Evolutionary conservation across 495 filamentous ascomycete genomes (phyloP), one percentile per base, ranked within the genome.

Genomic region (Penicillium nucicola): DNA sequence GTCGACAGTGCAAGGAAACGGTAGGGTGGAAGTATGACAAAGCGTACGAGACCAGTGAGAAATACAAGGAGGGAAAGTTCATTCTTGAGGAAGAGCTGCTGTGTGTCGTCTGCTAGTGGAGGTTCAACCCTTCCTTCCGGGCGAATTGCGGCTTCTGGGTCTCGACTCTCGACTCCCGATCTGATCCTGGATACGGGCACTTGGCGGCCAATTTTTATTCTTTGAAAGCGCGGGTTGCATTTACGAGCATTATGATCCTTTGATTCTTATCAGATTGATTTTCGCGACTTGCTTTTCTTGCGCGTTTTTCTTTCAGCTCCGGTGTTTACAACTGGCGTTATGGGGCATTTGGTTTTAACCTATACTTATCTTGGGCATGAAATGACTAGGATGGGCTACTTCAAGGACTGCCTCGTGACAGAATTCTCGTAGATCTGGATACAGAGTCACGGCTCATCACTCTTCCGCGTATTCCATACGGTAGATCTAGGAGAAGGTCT

Each of bases 11-110:
- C 83, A 85, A 84, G 57, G 85, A 88, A 65, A 88, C 85, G 41
- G 93, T 98, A 45, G 93, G 93, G 19, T 98, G 93, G 93, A 98
- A 96, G 73, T 98, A 98, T 72, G 93, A 98, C 69, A 95, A 95
- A 72, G 93, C 93, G 23, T 97, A 85, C 62, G 93, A 98, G 79
- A 60, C 71, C 38, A 81, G 75, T 50, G 92, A 98, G 80, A 96
- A 96, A 75, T 98, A 98, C 71, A 98, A 98, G 75, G 93, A 98
- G 75, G 91, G 90, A 34, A 97, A 97, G 71, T 98, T 87, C 64
- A 98, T 98, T 45, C 78, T 98, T 51, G 93, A 98, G 76, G 89
- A 88, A 33, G 92, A 97, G 74, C 69, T 97, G 48, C 77, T 98
- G 33, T 91, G 87, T 60, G 80, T 82, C 42, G 90, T 96, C 20